phyloP scores from a whole-genome alignment of 805 yeast species.

The Pichia californica region DNA sequence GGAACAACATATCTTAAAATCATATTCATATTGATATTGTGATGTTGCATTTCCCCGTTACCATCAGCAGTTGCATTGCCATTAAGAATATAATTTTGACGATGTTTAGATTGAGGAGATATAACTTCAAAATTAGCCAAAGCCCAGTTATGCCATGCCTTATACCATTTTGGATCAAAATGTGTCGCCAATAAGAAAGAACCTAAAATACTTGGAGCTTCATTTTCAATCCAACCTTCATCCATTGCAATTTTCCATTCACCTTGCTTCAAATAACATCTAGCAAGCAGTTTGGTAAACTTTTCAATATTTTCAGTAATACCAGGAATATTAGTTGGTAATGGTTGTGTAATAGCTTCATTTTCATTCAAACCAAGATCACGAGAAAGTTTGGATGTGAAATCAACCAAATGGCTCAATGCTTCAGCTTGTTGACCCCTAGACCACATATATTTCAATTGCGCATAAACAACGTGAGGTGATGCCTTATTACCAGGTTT shows the following conservation, averaged over 20 bases:
- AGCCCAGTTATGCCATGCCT: slow-evolving; percentile 99
- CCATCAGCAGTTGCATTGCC: not conserved
- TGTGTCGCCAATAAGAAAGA: slow-evolving; percentile 92
- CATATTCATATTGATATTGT: slow-evolving; percentile 40
- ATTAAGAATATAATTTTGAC: slow-evolving; percentile 12
- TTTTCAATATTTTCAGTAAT: slow-evolving; percentile 72
- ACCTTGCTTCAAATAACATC: slow-evolving; percentile 96
- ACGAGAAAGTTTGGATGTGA: slow-evolving; percentile 83
- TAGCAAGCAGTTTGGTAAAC: slow-evolving; percentile 77
- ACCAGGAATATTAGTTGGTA: slow-evolving; percentile 68
- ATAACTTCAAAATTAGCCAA: slow-evolving; percentile 94
- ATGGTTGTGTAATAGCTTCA: slow-evolving; percentile 79
- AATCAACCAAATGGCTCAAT: slow-evolving; percentile 74
- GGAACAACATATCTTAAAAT: slow-evolving; percentile 89
- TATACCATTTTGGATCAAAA: slow-evolving; percentile 89
- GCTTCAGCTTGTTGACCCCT: slow-evolving; percentile 87
- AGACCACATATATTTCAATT: slow-evolving; percentile 95
- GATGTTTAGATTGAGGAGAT: slow-evolving; percentile 40
- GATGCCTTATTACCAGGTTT: slow-evolving; percentile 64
- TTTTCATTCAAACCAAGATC: slow-evolving; percentile 84
- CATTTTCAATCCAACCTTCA: slow-evolving; percentile 70
- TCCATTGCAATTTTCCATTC: slow-evolving; percentile 92
- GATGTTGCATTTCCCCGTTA: slow-evolving; percentile 1
- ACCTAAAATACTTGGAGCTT: slow-evolving; percentile 74
- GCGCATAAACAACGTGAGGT: slow-evolving; percentile 96